phyloP scores from a whole-genome alignment of 495 filamentous ascomycete species.

The Neurospora tetraspora region DNA sequence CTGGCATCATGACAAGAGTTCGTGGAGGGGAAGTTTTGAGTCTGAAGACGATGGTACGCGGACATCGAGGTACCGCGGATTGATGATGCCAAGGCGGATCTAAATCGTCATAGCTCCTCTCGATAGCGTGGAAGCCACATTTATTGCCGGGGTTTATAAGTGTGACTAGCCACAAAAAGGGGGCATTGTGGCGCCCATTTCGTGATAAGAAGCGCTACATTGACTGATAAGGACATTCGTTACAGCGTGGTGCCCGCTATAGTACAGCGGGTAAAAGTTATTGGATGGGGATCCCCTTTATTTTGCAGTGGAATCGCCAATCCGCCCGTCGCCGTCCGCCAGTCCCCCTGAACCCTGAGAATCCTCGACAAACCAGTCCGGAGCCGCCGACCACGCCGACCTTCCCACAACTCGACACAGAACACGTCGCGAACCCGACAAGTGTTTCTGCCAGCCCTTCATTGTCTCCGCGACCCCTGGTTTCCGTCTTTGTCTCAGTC shows the following conservation, averaged over 20 bases:
- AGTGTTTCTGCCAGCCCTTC: background rate
- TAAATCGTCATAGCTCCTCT: background rate
- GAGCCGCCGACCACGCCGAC: background rate
- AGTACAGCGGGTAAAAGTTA: background rate
- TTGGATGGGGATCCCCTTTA: background rate
- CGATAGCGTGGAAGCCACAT: background rate
- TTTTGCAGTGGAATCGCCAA: background rate
- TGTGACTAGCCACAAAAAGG: background rate
- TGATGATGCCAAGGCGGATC: background rate
- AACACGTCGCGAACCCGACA: background rate
- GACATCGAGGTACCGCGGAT: background rate
- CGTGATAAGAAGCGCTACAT: background rate
- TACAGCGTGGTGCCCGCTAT: background rate
- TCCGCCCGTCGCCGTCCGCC: background rate
- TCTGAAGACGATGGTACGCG: background rate
- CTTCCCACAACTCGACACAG: background rate
- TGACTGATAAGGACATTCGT: background rate
- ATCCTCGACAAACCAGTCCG: background rate
- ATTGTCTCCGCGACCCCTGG: background rate
- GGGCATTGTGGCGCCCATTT: background rate
- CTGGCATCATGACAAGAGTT: constrained; percentile 3
- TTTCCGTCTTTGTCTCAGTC: background rate
- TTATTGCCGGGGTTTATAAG: background rate
- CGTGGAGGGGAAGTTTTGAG: background rate
- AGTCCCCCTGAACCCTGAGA: background rate